Conservation (phyloP, 75 land plant species). For the Selaginella tamariscina region DNA sequence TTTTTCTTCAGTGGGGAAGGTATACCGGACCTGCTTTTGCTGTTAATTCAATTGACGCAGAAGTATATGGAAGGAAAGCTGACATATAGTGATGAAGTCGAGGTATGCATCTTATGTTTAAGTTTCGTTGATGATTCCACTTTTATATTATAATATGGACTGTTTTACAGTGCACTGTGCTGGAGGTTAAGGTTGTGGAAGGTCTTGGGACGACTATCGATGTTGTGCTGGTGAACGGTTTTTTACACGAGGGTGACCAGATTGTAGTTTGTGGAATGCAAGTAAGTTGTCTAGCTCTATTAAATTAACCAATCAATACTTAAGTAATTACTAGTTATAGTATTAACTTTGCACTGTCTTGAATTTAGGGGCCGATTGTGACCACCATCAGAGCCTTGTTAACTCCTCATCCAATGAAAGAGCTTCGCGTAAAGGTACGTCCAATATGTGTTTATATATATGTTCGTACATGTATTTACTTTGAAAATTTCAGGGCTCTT, state of each 20-base stretch:
- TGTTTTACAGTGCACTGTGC: constrained; percentile 70
- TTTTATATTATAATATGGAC: no score
- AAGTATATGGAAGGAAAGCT: constrained; percentile 87
- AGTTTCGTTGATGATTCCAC: no score
- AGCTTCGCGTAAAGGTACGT: constrained; percentile 87
- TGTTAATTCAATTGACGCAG: constrained; percentile 81
- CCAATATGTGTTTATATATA: background rate
- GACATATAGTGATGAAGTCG: constrained; percentile 65
- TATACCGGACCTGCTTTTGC: constrained; percentile 76
- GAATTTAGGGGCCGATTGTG: constrained; percentile 80
- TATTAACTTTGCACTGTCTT: background rate
- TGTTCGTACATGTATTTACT: background rate
- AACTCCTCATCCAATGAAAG: constrained; percentile 99
- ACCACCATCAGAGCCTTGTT: constrained; percentile 75
- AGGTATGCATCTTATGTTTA: no score
- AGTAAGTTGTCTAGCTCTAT: constrained; percentile 30
- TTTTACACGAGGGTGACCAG: constrained; percentile 97
- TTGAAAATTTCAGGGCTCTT: constrained; percentile 53
- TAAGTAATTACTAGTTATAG: background rate
- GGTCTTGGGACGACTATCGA: constrained; percentile 97
- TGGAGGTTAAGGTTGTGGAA: constrained; percentile 97
- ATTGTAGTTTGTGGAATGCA: constrained; percentile 99
- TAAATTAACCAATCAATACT: background rate
- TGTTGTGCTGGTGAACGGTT: constrained; percentile 92
- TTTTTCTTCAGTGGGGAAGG: constrained; percentile 81